phyloP scores from a whole-genome alignment of 148 eudicot species.

The Fallopia convolvulus region DNA sequence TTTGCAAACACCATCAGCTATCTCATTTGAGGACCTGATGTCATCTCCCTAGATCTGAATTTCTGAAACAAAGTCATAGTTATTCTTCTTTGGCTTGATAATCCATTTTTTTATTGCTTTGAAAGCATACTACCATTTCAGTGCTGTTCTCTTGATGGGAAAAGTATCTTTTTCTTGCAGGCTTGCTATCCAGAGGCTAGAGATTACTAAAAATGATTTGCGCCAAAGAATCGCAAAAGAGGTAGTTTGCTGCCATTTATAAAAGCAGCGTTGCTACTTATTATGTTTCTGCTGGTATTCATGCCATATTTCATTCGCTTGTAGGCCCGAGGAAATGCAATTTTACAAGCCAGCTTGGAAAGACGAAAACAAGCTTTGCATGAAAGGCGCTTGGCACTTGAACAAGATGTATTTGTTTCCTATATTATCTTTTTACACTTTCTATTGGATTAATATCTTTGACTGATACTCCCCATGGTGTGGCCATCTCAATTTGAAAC shows the following conservation, averaged over 20 bases:
- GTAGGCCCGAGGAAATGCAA: constrained; percentile 95
- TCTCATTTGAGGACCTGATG: not conserved
- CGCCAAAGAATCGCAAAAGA: constrained; percentile 88
- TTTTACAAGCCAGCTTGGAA: constrained; percentile 97
- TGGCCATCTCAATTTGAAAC: not conserved
- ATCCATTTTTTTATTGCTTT: not conserved
- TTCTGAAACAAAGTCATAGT: not conserved
- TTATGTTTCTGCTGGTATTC: constrained; percentile 2
- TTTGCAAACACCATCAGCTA: not conserved
- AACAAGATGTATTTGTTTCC: constrained; percentile 69
- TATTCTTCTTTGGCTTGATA: not conserved
- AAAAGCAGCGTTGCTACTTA: not conserved
- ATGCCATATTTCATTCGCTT: not conserved
- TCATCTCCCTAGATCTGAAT: not conserved
- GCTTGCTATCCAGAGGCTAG: constrained; percentile 94
- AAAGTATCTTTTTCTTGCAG: constrained; percentile 25
- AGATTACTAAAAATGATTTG: constrained; percentile 87
- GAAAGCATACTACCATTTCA: not conserved
- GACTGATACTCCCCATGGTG: not conserved
- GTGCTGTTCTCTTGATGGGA: not conserved
- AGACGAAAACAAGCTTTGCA: constrained; percentile 98
- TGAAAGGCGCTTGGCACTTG: constrained; percentile 97
- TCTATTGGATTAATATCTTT: not conserved
- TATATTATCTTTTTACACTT: not conserved
- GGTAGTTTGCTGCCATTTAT: constrained; percentile 30